These are phyloP conservation scores for Diaporthe humulicola DNA, from an alignment of 2,329 filamentous ascomycete species.

Conservation along the genomic window DNA sequence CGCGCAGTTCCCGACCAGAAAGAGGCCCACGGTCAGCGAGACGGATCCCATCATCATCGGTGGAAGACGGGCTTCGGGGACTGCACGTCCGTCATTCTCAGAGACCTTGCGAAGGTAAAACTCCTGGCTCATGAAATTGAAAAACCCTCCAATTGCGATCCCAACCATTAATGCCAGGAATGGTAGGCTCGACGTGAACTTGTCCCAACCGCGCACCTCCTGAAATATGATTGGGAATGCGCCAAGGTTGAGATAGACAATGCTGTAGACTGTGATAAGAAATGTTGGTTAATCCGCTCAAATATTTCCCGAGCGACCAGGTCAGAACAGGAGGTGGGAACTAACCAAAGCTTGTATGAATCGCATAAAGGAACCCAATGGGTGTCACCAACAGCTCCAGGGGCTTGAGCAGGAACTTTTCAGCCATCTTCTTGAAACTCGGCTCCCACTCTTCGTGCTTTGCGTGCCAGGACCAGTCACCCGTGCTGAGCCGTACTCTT, in stretches of 20 bases:
- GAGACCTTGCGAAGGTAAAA: slow-evolving; percentile 72
- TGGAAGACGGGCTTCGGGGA: slow-evolving; percentile 71
- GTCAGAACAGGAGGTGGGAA: too few species aligned
- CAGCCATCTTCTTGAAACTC: slow-evolving; percentile 68
- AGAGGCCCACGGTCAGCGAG: slow-evolving; percentile 69
- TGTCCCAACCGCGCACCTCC: slow-evolving; percentile 73
- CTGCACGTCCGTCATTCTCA: slow-evolving; percentile 63
- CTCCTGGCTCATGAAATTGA: slow-evolving; percentile 75
- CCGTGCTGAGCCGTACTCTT: slow-evolving; percentile 70
- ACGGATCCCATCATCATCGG: slow-evolving; percentile 76
- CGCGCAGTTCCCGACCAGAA: slow-evolving; percentile 72
- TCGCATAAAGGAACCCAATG: slow-evolving; percentile 77
- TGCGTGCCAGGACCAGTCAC: slow-evolving; percentile 78
- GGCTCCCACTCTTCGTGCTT: slow-evolving; percentile 79
- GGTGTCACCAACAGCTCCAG: slow-evolving; percentile 76
- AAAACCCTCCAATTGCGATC: slow-evolving; percentile 65
- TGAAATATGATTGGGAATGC: slow-evolving; percentile 71
- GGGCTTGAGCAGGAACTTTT: slow-evolving; percentile 77
- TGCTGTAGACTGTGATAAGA: too few species aligned
- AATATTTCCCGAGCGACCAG: too few species aligned
- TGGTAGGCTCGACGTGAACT: slow-evolving; percentile 69
- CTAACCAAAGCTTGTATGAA: slow-evolving; percentile 79
- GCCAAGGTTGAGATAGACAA: slow-evolving; percentile 72
- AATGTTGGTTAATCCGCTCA: too few species aligned
- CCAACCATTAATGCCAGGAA: slow-evolving; percentile 75